These are phyloP conservation scores for Cyberlindnera japonica DNA, from an alignment of 805 yeast genomes.

Conservation along the genomic window DNA sequence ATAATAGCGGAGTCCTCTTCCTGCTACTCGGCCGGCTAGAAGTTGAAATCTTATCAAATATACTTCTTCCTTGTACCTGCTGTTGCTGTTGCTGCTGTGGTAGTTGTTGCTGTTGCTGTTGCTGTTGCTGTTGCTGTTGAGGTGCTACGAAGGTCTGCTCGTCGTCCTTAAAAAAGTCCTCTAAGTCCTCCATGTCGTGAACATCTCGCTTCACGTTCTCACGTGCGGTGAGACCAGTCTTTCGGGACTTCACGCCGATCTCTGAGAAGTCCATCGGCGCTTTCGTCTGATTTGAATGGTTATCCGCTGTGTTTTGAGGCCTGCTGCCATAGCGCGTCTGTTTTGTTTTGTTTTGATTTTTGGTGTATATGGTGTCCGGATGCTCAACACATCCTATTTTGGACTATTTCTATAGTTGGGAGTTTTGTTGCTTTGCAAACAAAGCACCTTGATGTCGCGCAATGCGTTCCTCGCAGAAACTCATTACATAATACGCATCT, in stretches of 20 bases:
- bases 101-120: neutral
- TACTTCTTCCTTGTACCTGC: too few relatives aligned
- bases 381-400: neutral
- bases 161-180: conserved; percentile 58
- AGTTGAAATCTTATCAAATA: too few relatives aligned
- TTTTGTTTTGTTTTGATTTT: neutral
- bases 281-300: neutral
- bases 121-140: neutral
- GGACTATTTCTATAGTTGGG: neutral
- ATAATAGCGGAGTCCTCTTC: conserved; percentile 15
- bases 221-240: conserved; percentile 54
- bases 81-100: neutral
- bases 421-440: neutral
- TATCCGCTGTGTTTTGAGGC: neutral
- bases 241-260: conserved; percentile 61
- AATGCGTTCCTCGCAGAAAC: too few relatives aligned
- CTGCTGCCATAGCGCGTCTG: neutral
- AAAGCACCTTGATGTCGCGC: too few relatives aligned
- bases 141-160: conserved; percentile 10
- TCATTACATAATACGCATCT: too few relatives aligned
- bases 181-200: conserved; percentile 64
- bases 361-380: conserved; percentile 2
- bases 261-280: conserved; percentile 37
- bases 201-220: conserved; percentile 48
- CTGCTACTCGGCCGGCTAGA: conserved; percentile 2